Percentiles rank a stretch among this genome's conserved stretches.
These are phyloP conservation scores for Geotrichum europaeum DNA, from an alignment of 1,139 yeast species.

Conservation along the genomic window DNA sequence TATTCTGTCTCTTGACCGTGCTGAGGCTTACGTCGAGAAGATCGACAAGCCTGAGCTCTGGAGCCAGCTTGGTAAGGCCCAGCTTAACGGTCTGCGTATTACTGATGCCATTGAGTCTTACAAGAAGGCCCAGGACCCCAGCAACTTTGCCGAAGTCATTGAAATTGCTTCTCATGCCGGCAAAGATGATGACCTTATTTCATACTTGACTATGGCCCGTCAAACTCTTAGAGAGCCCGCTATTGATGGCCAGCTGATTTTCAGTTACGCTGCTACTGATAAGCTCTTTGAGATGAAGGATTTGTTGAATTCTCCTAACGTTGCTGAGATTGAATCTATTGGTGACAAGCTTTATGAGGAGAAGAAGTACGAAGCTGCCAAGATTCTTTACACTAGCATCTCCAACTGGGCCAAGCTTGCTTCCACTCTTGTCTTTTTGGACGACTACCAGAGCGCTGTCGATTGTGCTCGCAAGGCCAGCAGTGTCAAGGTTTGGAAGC, in stretches of 20 bases:
- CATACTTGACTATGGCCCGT: constrained; percentile 91
- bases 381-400: constrained; percentile 74
- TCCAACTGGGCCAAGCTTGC: constrained; percentile 95
- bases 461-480: constrained; percentile 99
- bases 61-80: constrained; percentile 96
- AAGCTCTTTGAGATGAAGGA: constrained; percentile 76
- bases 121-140: constrained; percentile 85
- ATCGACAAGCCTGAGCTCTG: constrained; percentile 81
- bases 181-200: constrained; percentile 86
- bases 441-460: constrained; percentile 93
- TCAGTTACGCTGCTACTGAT: constrained; percentile 77
- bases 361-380: constrained; percentile 87
- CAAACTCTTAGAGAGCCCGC: constrained; percentile 82
- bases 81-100: constrained; percentile 85
- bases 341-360: constrained; percentile 87
- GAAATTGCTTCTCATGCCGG: constrained; percentile 96
- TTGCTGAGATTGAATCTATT: constrained; percentile 84
- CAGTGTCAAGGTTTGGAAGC: constrained; percentile 91
- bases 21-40: constrained; percentile 88
- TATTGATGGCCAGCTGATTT: constrained; percentile 86
- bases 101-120: constrained; percentile 82
- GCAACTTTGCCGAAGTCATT: constrained; percentile 84
- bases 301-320: constrained; percentile 79
- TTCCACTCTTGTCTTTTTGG: constrained; percentile 84
- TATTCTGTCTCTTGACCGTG: constrained; percentile 89